These are phyloP conservation scores for Coemansia sp. DNA, from an alignment of 192 early-diverging fungal species.

Conservation along the genomic window DNA sequence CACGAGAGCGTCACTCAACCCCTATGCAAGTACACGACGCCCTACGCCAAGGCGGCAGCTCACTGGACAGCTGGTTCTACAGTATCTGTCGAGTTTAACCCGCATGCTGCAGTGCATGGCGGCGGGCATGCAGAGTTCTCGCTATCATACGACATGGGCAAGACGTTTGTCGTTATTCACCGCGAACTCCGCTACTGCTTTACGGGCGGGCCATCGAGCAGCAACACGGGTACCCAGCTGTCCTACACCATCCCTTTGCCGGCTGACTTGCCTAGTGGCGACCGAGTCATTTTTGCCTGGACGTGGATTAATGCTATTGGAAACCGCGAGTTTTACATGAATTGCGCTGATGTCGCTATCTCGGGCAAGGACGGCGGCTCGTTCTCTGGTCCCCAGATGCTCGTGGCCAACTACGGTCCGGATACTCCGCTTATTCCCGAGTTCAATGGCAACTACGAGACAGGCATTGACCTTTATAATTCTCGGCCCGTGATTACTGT, in stretches of 20 bases:
- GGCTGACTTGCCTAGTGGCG: slow-evolving; percentile 47
- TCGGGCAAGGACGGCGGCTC: slow-evolving; percentile 6
- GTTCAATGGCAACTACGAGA: slow-evolving; percentile 50
- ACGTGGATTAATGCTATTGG: slow-evolving; percentile 66
- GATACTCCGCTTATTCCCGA: slow-evolving; percentile 55
- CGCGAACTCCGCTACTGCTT: slow-evolving; percentile 59
- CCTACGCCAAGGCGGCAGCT: slow-evolving; percentile 34
- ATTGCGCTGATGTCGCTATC: slow-evolving; percentile 62
- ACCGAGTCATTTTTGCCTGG: slow-evolving; percentile 61
- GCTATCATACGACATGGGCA: slow-evolving; percentile 62
- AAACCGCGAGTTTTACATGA: slow-evolving; percentile 69
- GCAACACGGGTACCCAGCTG: slow-evolving; percentile 31
- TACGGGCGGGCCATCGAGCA: slow-evolving; percentile 35
- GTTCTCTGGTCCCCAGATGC: slow-evolving; percentile 44
- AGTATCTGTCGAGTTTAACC: slow-evolving; percentile 50
- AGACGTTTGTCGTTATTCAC: slow-evolving; percentile 62
- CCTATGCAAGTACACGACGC: slow-evolving; percentile 47
- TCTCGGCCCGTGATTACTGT: slow-evolving; percentile 46
- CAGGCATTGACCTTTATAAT: slow-evolving; percentile 50
- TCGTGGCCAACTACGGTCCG: slow-evolving; percentile 58
- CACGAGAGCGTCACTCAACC: slow-evolving; percentile 33
- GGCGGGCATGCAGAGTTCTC: slow-evolving; percentile 73
- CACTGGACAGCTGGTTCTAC: slow-evolving; percentile 53
- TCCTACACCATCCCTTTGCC: slow-evolving; percentile 57
- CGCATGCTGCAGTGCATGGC: slow-evolving; percentile 55